Evolutionary conservation across 306 rosid species (phyloP).

Genomic region (Casuarina glauca): DNA sequence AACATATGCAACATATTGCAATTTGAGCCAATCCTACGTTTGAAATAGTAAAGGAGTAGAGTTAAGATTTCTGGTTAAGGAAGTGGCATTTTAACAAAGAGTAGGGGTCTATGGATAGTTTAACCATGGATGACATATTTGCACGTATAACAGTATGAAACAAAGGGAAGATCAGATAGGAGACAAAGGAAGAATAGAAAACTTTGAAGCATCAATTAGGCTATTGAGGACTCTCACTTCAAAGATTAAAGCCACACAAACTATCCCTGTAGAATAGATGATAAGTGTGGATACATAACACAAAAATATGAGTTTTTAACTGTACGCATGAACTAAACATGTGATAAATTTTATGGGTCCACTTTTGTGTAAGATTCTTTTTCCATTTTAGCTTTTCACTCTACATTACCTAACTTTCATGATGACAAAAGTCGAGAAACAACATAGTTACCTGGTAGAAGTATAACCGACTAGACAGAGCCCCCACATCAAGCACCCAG

Average conservation of each 20-base stretch:
- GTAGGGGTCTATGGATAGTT: too few species aligned
- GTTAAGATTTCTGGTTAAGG: too few species aligned
- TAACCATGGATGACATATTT: neutral
- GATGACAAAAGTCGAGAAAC: neutral
- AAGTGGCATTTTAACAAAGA: too few species aligned
- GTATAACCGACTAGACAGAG: constrained; percentile 46
- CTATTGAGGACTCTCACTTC: neutral
- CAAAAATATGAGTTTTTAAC: neutral
- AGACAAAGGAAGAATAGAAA: neutral
- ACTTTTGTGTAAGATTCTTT: neutral
- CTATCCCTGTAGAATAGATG: neutral
- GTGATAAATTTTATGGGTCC: neutral
- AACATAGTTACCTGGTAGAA: constrained; percentile 50
- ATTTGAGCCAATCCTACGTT: neutral
- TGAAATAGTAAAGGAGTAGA: too few species aligned
- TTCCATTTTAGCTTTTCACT: neutral
- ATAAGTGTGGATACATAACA: neutral
- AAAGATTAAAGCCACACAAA: too few species aligned
- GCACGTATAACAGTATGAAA: neutral
- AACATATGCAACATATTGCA: neutral
- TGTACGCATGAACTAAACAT: neutral
- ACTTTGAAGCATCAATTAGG: neutral
- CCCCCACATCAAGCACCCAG: constrained; percentile 65
- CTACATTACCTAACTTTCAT: neutral
- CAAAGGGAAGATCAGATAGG: neutral